phyloP scores from a whole-genome alignment of 345 rosid genomes.

The Trapa bicornis region DNA sequence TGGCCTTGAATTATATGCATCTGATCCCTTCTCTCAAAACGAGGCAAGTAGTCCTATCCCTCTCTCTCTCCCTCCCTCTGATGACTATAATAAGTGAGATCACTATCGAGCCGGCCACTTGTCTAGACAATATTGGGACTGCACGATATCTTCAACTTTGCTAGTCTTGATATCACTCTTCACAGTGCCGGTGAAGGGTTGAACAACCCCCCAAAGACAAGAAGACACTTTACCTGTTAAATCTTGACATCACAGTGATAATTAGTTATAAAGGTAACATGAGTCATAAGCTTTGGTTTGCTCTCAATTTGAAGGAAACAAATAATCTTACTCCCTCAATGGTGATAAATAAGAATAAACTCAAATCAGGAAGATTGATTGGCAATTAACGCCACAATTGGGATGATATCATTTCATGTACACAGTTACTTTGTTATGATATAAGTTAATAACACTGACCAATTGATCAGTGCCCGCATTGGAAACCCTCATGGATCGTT shows the following conservation, averaged over 20 bases:
- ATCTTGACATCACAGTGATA: too few relatives aligned
- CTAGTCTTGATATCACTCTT: background rate
- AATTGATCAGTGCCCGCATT: background rate
- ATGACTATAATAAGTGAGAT: background rate
- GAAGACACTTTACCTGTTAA: too few relatives aligned
- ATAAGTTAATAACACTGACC: background rate
- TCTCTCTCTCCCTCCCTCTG: background rate
- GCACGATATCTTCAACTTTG: background rate
- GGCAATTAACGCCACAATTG: background rate
- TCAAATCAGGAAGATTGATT: background rate
- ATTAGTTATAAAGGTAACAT: too few relatives aligned
- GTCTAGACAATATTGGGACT: background rate
- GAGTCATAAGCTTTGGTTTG: too few relatives aligned
- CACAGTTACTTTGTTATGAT: background rate
- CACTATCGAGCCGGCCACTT: constrained; percentile 1
- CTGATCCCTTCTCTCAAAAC: constrained; percentile 2
- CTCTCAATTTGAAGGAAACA: too few relatives aligned
- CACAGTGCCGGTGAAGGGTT: background rate
- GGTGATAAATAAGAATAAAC: too few relatives aligned
- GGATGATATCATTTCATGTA: constrained; percentile 3
- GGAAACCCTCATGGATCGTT: background rate
- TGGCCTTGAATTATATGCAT: background rate
- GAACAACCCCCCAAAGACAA: background rate
- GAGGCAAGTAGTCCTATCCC: background rate
- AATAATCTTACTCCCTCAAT: too few relatives aligned